Evolutionary conservation across 1,284 basidiomycete species (phyloP).

Genomic region (Sanghuangporus baumii): DNA sequence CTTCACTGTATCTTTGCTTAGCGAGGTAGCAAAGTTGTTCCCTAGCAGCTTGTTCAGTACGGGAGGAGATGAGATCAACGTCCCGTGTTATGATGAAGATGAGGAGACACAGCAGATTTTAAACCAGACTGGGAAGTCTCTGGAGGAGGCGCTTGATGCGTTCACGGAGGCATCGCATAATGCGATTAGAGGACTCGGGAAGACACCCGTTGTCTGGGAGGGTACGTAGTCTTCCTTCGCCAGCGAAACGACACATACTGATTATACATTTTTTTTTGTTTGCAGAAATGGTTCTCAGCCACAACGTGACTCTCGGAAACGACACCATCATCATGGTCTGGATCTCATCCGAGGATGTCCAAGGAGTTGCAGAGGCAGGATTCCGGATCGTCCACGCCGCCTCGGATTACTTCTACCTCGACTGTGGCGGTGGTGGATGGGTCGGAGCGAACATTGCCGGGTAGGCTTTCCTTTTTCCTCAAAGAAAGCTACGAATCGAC

Average conservation of each 20-base stretch:
- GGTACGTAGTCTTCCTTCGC: conserved; percentile 3
- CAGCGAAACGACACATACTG: background rate
- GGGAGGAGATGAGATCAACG: conserved; percentile 48
- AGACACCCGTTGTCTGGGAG: conserved; percentile 48
- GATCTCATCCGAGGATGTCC: conserved; percentile 35
- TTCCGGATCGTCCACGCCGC: conserved; percentile 48
- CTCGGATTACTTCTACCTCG: conserved; percentile 59
- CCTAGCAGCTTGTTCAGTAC: conserved; percentile 35
- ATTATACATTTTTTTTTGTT: background rate
- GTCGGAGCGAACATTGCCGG: conserved; percentile 24
- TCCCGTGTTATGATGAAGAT: conserved; percentile 35
- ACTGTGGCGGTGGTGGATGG: conserved; percentile 43
- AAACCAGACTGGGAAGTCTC: conserved; percentile 24
- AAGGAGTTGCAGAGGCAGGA: conserved; percentile 40
- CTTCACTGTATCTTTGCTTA: conserved; percentile 31
- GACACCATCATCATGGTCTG: conserved; percentile 42
- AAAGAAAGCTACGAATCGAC: conserved; percentile 3
- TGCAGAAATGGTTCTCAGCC: conserved; percentile 29
- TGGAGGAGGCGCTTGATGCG: conserved; percentile 32
- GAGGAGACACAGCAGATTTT: conserved; percentile 26
- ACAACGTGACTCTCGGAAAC: conserved; percentile 28
- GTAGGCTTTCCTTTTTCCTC: background rate
- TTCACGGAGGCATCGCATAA: conserved; percentile 37
- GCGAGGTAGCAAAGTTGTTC: conserved; percentile 22
- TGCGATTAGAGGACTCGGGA: conserved; percentile 28